A percentile compares a stretch with the other conserved stretches of the same genome.
phyloP scores from a whole-genome alignment of 2,329 filamentous ascomycete species.

The Pseudocercospora fijiensis region DNA sequence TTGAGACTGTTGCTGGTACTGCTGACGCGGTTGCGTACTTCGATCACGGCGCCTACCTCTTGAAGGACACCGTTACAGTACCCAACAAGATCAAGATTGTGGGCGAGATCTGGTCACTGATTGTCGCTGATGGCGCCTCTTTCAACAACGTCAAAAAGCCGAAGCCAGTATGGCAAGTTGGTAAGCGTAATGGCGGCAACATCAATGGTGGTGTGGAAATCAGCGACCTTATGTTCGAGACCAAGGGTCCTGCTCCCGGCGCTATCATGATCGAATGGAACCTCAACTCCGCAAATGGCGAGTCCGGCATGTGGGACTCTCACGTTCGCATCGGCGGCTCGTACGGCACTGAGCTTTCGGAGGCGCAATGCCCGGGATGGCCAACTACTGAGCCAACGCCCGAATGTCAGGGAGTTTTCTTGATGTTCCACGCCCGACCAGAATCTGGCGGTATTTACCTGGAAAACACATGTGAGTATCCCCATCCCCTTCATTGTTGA shows the following conservation, averaged over 20 bases:
- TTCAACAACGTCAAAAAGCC: conserved; percentile 77
- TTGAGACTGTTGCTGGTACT: conserved; percentile 61
- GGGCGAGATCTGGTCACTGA: conserved; percentile 86
- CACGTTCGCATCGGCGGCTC: conserved; percentile 90
- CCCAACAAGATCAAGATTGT: conserved; percentile 71
- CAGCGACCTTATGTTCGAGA: conserved; percentile 81
- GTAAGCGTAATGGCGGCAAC: conserved; percentile 64
- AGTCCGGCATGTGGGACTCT: conserved; percentile 87
- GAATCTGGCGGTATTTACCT: conserved; percentile 66
- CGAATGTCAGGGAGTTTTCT: conserved; percentile 51
- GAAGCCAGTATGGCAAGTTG: conserved; percentile 81
- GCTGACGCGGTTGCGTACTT: conserved; percentile 62
- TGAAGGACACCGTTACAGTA: conserved; percentile 60
- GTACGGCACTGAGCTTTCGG: conserved; percentile 73
- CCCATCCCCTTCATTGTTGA: neutral
- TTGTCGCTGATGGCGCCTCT: conserved; percentile 72
- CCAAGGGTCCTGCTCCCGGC: conserved; percentile 76
- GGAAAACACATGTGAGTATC: conserved; percentile 51
- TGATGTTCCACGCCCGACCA: conserved; percentile 50
- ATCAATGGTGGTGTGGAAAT: conserved; percentile 75
- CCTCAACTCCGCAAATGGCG: conserved; percentile 65
- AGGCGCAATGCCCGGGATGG: conserved; percentile 69
- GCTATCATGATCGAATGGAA: conserved; percentile 94
- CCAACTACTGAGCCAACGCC: conserved; percentile 72
- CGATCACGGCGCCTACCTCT: conserved; percentile 63